A percentile compares a stretch with the other conserved stretches of the same genome.
These are phyloP conservation scores for Colletotrichum siamense DNA, from an alignment of 2,329 filamentous ascomycete species.

Conservation along the genomic window DNA sequence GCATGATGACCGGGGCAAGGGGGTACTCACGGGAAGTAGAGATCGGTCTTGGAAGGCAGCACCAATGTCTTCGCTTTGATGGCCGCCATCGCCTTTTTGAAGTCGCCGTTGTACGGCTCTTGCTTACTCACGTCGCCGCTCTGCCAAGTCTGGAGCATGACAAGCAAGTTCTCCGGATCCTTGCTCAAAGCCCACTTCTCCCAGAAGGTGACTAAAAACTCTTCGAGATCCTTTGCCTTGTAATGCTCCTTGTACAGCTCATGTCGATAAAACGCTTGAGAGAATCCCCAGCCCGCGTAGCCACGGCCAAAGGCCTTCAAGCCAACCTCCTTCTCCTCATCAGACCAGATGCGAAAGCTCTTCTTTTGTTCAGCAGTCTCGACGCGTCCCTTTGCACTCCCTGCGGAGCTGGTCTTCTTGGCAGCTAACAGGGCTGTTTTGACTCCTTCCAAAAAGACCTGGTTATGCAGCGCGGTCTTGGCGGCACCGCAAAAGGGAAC, in stretches of 20 bases:
- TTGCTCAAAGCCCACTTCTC: conserved; percentile 76
- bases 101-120: conserved; percentile 70
- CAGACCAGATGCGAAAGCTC: conserved; percentile 36
- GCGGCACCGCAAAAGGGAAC: conserved; percentile 58
- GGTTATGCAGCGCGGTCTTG: conserved; percentile 56
- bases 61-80: conserved; percentile 79
- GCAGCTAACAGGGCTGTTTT: conserved; percentile 49
- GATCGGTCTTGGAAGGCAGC: conserved; percentile 73
- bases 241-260: conserved; percentile 62
- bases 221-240: conserved; percentile 58
- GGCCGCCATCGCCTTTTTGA: conserved; percentile 67
- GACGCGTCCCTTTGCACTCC: conserved; percentile 33
- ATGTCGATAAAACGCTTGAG: conserved; percentile 78
- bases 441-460: conserved; percentile 60
- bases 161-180: conserved; percentile 76
- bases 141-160: conserved; percentile 83
- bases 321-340: conserved; percentile 42
- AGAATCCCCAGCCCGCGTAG: conserved; percentile 85
- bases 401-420: conserved; percentile 56
- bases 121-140: conserved; percentile 73
- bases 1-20: background rate
- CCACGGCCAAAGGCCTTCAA: conserved; percentile 76
- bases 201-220: conserved; percentile 80
- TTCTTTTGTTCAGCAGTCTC: conserved; percentile 24
- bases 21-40: conserved; percentile 69